Percentiles rank a stretch among this genome's conserved stretches.
Conservation (phyloP, 2,329 filamentous ascomycete species). For the Achaetomium macrosporum region DNA sequence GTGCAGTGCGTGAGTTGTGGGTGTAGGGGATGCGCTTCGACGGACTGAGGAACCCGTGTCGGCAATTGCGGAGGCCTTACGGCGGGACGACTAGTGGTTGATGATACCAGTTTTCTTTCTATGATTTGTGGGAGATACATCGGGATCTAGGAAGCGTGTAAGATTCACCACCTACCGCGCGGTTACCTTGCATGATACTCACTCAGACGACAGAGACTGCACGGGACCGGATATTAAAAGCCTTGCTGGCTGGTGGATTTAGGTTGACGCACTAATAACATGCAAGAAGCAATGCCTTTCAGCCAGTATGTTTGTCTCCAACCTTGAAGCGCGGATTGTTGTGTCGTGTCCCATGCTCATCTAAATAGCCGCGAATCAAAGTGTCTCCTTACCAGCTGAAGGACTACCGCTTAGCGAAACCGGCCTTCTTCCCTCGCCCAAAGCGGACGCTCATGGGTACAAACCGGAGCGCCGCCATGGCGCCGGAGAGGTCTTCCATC, state of each 20-base stretch:
- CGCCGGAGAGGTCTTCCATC: conserved; percentile 58
- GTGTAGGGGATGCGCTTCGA: conserved; percentile 83
- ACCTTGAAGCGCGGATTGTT: background rate
- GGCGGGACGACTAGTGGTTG: too few relatives aligned
- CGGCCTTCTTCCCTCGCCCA: conserved; percentile 49
- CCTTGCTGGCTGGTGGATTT: background rate
- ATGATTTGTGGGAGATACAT: background rate
- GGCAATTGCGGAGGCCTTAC: too few relatives aligned
- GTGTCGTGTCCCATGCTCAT: conserved; percentile 11
- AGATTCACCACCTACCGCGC: conserved; percentile 8
- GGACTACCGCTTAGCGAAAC: conserved; percentile 44
- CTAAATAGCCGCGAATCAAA: background rate
- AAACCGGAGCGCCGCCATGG: conserved; percentile 68
- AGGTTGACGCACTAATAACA: conserved; percentile 11
- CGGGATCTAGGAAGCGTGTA: conserved; percentile 8
- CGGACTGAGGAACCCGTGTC: conserved; percentile 51
- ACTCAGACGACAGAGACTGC: conserved; percentile 3
- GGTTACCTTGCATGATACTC: conserved; percentile 3
- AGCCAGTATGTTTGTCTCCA: conserved; percentile 10
- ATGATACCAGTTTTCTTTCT: conserved; percentile 5
- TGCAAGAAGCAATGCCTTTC: conserved; percentile 3
- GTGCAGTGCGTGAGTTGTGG: conserved; percentile 95
- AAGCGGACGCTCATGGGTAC: conserved; percentile 63
- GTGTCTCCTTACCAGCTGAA: background rate
- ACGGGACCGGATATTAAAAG: background rate